Percentiles rank a stretch among this genome's conserved stretches.
These are phyloP conservation scores for Larix kaempferi DNA, from an alignment of 75 land plant species.

Conservation along the genomic window DNA sequence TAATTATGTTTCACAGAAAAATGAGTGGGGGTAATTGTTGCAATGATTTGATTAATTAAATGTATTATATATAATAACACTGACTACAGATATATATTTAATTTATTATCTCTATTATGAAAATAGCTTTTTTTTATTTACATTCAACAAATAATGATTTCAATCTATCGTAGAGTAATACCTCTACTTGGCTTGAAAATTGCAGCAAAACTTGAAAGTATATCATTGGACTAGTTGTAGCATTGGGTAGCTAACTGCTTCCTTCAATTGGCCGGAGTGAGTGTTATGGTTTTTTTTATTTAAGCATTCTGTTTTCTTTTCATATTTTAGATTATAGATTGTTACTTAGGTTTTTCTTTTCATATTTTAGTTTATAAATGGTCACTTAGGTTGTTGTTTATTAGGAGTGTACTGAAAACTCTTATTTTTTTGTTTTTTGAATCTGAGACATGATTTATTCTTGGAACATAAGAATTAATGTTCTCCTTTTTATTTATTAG, in stretches of 20 bases:
- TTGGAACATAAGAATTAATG: background rate
- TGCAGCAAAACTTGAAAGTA: background rate
- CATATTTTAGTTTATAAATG: background rate
- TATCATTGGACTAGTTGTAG: background rate
- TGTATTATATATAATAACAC: too few relatives aligned
- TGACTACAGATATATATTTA: too few relatives aligned
- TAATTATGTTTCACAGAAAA: too few relatives aligned
- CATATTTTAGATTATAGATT: background rate
- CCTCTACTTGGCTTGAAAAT: background rate
- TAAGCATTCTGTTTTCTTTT: background rate
- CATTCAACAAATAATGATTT: too few relatives aligned
- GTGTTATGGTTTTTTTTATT: background rate
- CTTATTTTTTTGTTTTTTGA: background rate
- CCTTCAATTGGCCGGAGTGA: too few relatives aligned
- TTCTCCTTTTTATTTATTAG: background rate
- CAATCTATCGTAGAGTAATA: too few relatives aligned
- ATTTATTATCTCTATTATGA: too few relatives aligned
- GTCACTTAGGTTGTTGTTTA: background rate
- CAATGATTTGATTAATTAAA: too few relatives aligned
- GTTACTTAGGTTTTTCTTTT: too few relatives aligned
- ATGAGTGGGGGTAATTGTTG: too few relatives aligned
- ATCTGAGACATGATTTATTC: background rate
- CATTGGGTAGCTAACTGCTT: background rate
- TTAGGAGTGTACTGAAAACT: background rate
- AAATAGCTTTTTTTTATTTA: too few relatives aligned